A percentile compares a stretch with the other conserved stretches of the same genome.
Conservation (phyloP, 768 basidiomycete genomes). For the Auricularia sp. region DNA sequence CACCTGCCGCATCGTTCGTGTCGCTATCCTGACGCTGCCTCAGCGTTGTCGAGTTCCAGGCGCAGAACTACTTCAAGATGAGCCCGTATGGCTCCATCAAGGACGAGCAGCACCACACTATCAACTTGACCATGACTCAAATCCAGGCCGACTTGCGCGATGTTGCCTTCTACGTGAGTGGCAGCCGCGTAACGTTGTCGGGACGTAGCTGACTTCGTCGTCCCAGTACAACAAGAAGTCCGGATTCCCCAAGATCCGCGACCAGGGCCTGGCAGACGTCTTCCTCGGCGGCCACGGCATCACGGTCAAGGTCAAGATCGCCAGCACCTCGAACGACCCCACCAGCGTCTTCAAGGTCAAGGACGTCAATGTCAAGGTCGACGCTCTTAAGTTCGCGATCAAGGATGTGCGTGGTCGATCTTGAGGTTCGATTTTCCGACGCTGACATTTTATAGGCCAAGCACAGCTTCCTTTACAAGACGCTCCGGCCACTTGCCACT, state of each 20-base stretch:
- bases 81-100: conserved; percentile 53
- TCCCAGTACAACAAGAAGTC: conserved; percentile 51
- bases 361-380: conserved; percentile 68
- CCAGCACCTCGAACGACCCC: conserved; percentile 45
- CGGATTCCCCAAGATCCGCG: conserved; percentile 68
- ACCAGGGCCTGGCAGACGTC: conserved; percentile 80
- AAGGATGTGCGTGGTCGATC: conserved; percentile 40
- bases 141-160: conserved; percentile 93
- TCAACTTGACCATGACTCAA: conserved; percentile 68
- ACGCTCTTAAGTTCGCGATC: conserved; percentile 80
- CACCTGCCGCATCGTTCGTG: not conserved
- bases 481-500: conserved; percentile 67
- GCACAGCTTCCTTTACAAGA: conserved; percentile 83
- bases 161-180: conserved; percentile 60
- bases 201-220: not conserved
- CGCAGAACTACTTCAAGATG: conserved; percentile 76
- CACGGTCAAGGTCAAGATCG: conserved; percentile 53
- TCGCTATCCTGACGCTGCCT: not conserved
- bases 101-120: conserved; percentile 59
- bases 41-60: conserved; percentile 50
- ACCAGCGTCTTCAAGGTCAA: conserved; percentile 66
- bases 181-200: not conserved
- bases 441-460: conserved; percentile 31
- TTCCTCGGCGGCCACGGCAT: conserved; percentile 77
- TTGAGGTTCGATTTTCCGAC: not conserved